These are phyloP conservation scores for Effrenium voratum DNA, from an alignment of 73 alveolate genomes.

Conservation along the genomic window DNA sequence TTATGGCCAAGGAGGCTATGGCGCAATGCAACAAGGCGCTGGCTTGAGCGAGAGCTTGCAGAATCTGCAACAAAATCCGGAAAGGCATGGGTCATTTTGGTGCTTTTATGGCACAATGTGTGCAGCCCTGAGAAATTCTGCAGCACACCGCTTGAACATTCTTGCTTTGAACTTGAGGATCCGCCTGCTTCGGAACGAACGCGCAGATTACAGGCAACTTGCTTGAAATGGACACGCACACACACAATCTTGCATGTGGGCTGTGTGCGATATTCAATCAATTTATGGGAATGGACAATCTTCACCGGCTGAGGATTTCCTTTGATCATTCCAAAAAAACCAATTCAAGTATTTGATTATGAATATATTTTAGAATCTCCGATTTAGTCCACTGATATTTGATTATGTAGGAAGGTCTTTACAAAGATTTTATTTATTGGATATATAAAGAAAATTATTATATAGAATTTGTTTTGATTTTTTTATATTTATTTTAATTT, in stretches of 20 bases:
- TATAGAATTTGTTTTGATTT: not conserved
- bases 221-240: not conserved
- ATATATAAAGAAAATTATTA: not conserved
- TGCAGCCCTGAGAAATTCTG: not conserved
- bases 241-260: not conserved
- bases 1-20: too few species aligned
- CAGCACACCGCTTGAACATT: not conserved
- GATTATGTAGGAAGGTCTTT: not conserved
- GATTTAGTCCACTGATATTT: not conserved
- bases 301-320: not conserved
- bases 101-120: not conserved
- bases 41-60: not conserved
- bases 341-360: too few species aligned
- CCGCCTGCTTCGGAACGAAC: not conserved
- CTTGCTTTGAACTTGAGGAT: not conserved
- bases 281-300: not conserved
- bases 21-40: slow-evolving; percentile 36
- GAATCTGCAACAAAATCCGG: not conserved
- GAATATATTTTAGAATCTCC: too few species aligned
- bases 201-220: not conserved
- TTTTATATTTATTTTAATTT: not conserved
- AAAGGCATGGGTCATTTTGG: not conserved
- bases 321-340: not conserved
- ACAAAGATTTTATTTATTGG: too few species aligned
- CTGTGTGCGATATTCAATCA: not conserved